Evolutionary conservation across 1,284 basidiomycete genomes (phyloP), one percentile per base, ranked within the genome.

Genomic region (Anthracocystis setariae): DNA sequence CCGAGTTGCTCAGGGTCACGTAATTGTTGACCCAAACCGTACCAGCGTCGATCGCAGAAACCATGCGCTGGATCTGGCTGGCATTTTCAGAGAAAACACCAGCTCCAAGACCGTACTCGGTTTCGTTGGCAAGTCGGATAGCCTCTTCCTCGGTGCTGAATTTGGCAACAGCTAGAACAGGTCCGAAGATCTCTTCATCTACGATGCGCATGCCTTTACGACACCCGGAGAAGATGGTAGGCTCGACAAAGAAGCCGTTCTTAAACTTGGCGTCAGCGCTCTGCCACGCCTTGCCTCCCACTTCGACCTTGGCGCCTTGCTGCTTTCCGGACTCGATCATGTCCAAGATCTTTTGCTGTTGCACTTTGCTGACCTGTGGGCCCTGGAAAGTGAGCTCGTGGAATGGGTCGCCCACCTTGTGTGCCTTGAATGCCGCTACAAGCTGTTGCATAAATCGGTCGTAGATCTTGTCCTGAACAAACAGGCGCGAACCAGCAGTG

Each of bases 291-390:
- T 48, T 44, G 46, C 94, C 94, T 40, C 93, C 94, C 23, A 86
- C 73, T 82, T 90, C 87, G 33, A 93, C 86, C 17, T 84, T 93
- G 13, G 73, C 76, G 15, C 94, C 94, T 57, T 93, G 93, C 39
- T 88, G 75, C 85, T 90, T 92, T 23, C 94, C 94, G n/a, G 89
- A 88, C 59, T 93, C 84, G 84, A 97, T 94, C 87, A 92, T 94
- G 45, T 85, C 86, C 90, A 93, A 91, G 84, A 94, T 90, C 73
- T 92, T 90, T 82, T 97, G 92, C 76, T 91, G 92, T 83, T 97
- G 94, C 24, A 62, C 58, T 35, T 73, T 57, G 24, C 89, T 92
- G 57, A 94, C 90, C 84, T 93, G 92, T n/a, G 94, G 92, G 33
- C 93, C 93, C 80, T 94, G 92, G 84, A 89, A 88, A 1, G 88